Evolutionary conservation across 2,329 filamentous ascomycete genomes (phyloP), one percentile per base, ranked within the genome.

Genomic region (Aspergillus vadensis): DNA sequence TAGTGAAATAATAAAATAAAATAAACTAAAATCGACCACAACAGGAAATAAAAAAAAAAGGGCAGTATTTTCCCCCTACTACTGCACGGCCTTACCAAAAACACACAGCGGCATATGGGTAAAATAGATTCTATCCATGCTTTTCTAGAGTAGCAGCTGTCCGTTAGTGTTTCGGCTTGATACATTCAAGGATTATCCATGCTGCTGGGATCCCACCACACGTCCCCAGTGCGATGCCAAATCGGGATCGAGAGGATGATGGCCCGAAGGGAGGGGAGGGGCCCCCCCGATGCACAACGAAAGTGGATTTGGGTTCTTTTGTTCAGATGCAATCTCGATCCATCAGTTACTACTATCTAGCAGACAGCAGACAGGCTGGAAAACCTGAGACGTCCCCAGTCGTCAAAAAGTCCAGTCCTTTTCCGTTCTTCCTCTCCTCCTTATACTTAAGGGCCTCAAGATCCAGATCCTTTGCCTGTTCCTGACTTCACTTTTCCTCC

Each of bases 141-240:
- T 58, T 60, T 61, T 63, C 25, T 62, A 60, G 32, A 36, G 32
- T 36, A 36, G 61, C 52, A 57, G 59, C 57, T 57, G 59, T 60
- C 54, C 47, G 47, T 57, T 61, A 32, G 53, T 62, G 66, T 68
- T 68, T 68, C 64, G 66, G 63, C 63, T 63, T 66, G 63, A 65
- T 65, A 63, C 62, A 60, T 58, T 64, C 64, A 64, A 61, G 65
- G 66, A 67, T 67, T 58, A 68, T 65, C 64, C 64, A 68, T 68
- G 66, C 55, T 67, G 50, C 54, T 64, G 66, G 65, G 53, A 59
- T 21, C 30, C 41, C 54, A 19, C 41, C 41, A 19, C 19, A 43
- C 50, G 55, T 55, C 55, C 50, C 50, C 50, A 36, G 50, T 21
- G 19, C 50, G 32, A 55, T 47, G 41, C 58, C 55, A 58, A 65